Conservation (phyloP, 2,329 filamentous ascomycete genomes). For the Plenodomus tracheiphilus region DNA sequence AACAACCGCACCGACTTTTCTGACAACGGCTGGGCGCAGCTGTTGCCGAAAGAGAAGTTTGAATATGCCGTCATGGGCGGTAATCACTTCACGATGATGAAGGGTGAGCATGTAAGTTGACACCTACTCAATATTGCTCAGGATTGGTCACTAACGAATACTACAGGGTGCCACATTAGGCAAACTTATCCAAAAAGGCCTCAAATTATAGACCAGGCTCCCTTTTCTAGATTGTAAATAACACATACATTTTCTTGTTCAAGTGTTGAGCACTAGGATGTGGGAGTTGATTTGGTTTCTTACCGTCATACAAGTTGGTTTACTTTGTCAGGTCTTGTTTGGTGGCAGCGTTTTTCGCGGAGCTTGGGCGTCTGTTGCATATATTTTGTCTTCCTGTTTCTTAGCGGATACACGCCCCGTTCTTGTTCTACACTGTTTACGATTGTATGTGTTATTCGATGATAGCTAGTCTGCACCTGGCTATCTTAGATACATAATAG, state of each 20-base stretch:
- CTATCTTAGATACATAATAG: neutral
- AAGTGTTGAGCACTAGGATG: constrained; percentile 38
- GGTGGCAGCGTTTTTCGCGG: neutral
- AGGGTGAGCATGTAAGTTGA: constrained; percentile 56
- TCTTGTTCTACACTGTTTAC: no score
- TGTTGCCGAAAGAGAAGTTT: constrained; percentile 64
- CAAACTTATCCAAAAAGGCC: constrained; percentile 50
- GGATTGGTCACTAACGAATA: constrained; percentile 29
- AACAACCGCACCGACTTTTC: constrained; percentile 74
- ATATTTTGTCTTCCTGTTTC: neutral
- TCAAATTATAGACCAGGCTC: constrained; percentile 33
- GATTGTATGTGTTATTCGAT: no score
- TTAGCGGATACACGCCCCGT: neutral
- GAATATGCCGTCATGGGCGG: constrained; percentile 68
- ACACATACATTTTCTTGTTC: constrained; percentile 40
- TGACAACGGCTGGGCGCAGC: constrained; percentile 70
- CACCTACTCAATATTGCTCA: neutral
- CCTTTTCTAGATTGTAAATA: constrained; percentile 18
- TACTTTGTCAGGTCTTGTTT: neutral
- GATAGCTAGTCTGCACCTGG: neutral
- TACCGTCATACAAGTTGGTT: no score
- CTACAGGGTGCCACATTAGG: constrained; percentile 44
- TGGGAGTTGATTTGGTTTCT: constrained; percentile 10
- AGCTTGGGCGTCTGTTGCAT: neutral
- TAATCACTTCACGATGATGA: constrained; percentile 79